Percentiles rank a stretch among this genome's conserved stretches.
phyloP scores from a whole-genome alignment of 176 grass and related monocot genomes.

The Oryza brachyantha region DNA sequence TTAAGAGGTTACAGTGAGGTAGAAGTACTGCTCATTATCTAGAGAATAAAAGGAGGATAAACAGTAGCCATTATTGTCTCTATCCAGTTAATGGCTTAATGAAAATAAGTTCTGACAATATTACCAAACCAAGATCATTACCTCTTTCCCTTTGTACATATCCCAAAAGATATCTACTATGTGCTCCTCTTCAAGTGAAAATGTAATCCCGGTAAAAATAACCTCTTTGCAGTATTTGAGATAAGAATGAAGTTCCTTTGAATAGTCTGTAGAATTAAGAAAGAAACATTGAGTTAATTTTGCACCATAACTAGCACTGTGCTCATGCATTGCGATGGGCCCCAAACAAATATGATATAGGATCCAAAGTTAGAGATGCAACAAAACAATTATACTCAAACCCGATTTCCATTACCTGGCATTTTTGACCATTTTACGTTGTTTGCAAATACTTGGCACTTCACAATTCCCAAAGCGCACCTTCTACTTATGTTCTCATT shows the following conservation, averaged over 20 bases:
- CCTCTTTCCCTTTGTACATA: conserved; percentile 64
- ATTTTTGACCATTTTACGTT: too few relatives aligned
- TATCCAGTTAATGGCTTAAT: not conserved
- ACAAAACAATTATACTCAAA: not conserved
- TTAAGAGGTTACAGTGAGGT: not conserved
- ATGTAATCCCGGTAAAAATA: conserved; percentile 62
- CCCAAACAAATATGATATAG: not conserved
- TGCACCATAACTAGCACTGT: not conserved
- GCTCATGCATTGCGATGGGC: not conserved
- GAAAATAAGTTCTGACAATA: not conserved
- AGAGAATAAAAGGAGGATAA: too few relatives aligned
- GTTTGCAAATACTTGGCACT: too few relatives aligned
- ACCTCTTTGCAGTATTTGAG: conserved; percentile 79
- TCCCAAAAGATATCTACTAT: conserved; percentile 62
- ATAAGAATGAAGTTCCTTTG: conserved; percentile 65
- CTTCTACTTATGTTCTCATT: not conserved
- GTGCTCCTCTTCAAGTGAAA: conserved; percentile 49
- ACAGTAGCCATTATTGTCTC: not conserved
- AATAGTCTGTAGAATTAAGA: conserved; percentile 58
- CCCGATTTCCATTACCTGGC: too few relatives aligned
- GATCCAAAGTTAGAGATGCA: not conserved
- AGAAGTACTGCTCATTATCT: conserved; percentile 6
- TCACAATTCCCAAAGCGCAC: not conserved
- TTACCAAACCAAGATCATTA: conserved; percentile 23
- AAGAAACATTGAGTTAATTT: conserved; percentile 10